Evolutionary conservation across 2,329 filamentous ascomycete species (phyloP), one percentile per base, ranked within the genome.

Genomic region (Diaporthe destruens): DNA sequence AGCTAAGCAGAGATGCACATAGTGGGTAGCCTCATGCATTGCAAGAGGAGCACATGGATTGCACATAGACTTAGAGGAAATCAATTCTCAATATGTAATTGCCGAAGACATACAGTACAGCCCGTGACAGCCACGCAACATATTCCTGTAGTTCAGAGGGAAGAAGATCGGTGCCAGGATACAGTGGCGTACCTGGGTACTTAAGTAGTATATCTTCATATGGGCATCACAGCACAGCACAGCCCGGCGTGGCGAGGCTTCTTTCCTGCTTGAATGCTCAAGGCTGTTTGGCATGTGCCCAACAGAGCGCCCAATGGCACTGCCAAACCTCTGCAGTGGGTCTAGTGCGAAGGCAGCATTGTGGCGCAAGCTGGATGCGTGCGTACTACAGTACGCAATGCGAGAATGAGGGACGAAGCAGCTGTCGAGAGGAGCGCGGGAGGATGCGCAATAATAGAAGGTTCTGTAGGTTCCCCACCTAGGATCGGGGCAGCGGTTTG

Each of bases 31-130:
- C 54, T 49, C 51, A 32, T 42, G 23, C 44, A 49, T 69, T 25
- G 69, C 51, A 18, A 56, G 65, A 69, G 61, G 59, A 68, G 67
- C 59, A 56, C 49, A 32, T 56, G 39, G 55, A 47, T 55, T 47
- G 71, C 53, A 72, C 71, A 71, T 74, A 74, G 71, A 72, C 49
- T 71, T 72, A 72, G 73, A 71, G 67, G 73, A 71, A 47, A 74
- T 72, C 14, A 57, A 54, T 61, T 44, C 44, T 61, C 44, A 29
- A 53, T 11, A 42, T 53, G 20, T 25, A 61, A 56, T 23, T 49
- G 61, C 44, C 29, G 36, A 18, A 53, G 1, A 39, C 20, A 3
- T 68, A 6, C 25, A 23, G 49, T 8, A 20, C 39, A 47, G 12
- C 4, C 7, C 2, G 42, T n/a, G 42, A 34, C 25, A 47, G 44